phyloP scores from a whole-genome alignment of 495 filamentous ascomycete genomes.

The Rhypophila decipiens region DNA sequence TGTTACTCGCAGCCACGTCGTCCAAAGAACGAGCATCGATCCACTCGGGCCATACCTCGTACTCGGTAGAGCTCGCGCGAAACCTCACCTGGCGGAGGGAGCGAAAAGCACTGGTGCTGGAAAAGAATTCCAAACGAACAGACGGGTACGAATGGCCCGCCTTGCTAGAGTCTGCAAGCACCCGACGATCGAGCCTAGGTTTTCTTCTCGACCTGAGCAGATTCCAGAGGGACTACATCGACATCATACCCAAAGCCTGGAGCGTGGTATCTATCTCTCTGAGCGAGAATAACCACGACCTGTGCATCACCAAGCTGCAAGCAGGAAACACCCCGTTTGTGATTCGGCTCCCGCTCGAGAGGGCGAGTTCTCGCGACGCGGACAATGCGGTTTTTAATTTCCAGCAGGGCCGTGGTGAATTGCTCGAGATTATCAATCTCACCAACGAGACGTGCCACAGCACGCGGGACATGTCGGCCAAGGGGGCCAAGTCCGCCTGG shows the following conservation, averaged over 20 bases:
- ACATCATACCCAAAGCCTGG: constrained; percentile 78
- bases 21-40: constrained; percentile 34
- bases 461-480: constrained; percentile 34
- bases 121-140: constrained; percentile 24
- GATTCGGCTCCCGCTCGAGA: constrained; percentile 72
- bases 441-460: constrained; percentile 75
- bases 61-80: constrained; percentile 57
- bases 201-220: constrained; percentile 40
- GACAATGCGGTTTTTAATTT: constrained; percentile 83
- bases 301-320: constrained; percentile 74
- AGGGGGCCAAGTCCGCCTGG: constrained; percentile 72
- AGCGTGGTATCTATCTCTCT: constrained; percentile 78
- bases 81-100: constrained; percentile 55
- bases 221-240: constrained; percentile 66
- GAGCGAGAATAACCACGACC: constrained; percentile 71
- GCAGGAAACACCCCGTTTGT: constrained; percentile 71
- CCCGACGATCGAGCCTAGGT: constrained; percentile 29
- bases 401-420: constrained; percentile 64
- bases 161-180: constrained; percentile 11
- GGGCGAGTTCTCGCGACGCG: constrained; percentile 72
- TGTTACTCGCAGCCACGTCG: constrained; percentile 59
- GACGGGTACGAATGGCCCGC: constrained; percentile 24
- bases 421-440: constrained; percentile 71
- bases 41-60: constrained; percentile 54
- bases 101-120: constrained; percentile 42